These are phyloP conservation scores for Plectosphaerella cucumerina DNA, from an alignment of 2,329 filamentous ascomycete genomes.

Conservation along the genomic window DNA sequence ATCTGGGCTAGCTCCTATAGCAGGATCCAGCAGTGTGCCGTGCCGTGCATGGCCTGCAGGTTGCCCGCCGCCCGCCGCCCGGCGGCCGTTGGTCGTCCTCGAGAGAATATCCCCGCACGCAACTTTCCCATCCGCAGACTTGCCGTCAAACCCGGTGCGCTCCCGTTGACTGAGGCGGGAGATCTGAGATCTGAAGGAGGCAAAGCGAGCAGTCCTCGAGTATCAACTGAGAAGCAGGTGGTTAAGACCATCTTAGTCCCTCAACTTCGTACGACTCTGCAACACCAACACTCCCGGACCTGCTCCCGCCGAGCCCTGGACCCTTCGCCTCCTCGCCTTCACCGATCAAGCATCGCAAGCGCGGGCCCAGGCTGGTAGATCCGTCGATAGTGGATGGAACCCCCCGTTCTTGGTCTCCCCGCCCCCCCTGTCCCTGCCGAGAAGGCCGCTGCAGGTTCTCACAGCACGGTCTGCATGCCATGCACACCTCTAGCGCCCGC, in stretches of 20 bases:
- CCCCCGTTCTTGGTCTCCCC: conserved; percentile 13
- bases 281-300: no score
- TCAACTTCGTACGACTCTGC: no score
- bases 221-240: no score
- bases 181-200: no score
- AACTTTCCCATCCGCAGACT: no score
- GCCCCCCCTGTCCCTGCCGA: conserved; percentile 9
- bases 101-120: no score
- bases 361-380: neutral
- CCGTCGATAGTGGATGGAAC: conserved; percentile 10
- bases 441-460: conserved; percentile 3
- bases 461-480: conserved; percentile 10
- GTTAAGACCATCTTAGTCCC: no score
- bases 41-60: neutral
- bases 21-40: neutral
- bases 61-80: neutral
- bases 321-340: no score
- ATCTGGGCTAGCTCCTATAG: neutral
- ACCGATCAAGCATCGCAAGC: neutral
- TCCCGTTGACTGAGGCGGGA: no score
- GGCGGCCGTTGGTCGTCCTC: neutral
- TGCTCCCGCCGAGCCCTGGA: no score
- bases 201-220: no score
- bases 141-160: no score
- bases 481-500: conserved; percentile 21